A percentile compares a stretch with the other conserved stretches of the same genome.
phyloP scores from a whole-genome alignment of 2,329 filamentous ascomycete species.

The Nectriaceae sp. region DNA sequence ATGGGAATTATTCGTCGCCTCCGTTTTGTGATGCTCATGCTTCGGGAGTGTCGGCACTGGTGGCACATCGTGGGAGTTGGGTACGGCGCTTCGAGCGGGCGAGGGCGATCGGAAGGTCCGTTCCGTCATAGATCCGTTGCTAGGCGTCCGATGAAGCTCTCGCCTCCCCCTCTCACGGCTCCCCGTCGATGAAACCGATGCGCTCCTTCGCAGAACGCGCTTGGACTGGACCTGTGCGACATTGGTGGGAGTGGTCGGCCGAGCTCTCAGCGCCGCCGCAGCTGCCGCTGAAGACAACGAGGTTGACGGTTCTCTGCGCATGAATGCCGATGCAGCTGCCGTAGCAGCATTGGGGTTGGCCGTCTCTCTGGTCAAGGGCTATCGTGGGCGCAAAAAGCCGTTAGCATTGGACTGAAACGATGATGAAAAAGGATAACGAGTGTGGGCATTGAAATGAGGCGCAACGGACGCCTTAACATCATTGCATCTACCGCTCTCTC shows the following conservation, averaged over 20 bases:
- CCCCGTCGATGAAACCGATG: slow-evolving; percentile 69
- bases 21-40: slow-evolving; percentile 33
- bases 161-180: slow-evolving; percentile 46
- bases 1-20: slow-evolving; percentile 32
- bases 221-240: slow-evolving; percentile 86
- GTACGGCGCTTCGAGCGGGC: slow-evolving; percentile 48
- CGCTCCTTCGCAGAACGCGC: slow-evolving; percentile 72
- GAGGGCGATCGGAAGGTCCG: slow-evolving; percentile 83
- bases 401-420: slow-evolving; percentile 17
- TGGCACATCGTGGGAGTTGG: slow-evolving; percentile 54
- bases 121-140: slow-evolving; percentile 82
- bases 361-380: slow-evolving; percentile 66
- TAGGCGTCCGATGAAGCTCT: slow-evolving; percentile 64
- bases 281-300: slow-evolving; percentile 83
- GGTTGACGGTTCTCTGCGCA: slow-evolving; percentile 60
- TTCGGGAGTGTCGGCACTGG: slow-evolving; percentile 76
- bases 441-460: slow-evolving; percentile 1
- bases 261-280: slow-evolving; percentile 78
- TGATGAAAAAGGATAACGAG: slow-evolving; percentile 3
- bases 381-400: slow-evolving; percentile 27
- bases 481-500: too few relatives aligned
- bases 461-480: background rate
- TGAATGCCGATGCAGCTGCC: slow-evolving; percentile 80
- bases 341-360: slow-evolving; percentile 74
- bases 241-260: slow-evolving; percentile 75